Conservation (phyloP, 768 basidiomycete genomes). For the Auricularia cornea region DNA sequence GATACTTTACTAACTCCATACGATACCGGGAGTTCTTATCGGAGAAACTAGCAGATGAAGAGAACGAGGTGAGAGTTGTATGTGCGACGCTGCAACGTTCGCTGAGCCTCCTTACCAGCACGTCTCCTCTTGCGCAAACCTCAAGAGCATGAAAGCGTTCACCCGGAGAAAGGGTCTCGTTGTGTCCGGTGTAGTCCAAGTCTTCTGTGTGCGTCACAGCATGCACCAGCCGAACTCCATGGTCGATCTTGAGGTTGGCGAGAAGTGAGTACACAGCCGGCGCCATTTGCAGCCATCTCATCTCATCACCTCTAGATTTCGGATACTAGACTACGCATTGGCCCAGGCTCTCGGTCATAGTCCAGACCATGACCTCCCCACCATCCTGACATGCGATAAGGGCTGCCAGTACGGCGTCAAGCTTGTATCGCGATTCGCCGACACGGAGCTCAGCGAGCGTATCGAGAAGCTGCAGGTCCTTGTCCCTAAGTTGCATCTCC, state of each 20-base stretch:
- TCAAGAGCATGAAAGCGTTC: constrained; percentile 17
- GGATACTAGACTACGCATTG: constrained; percentile 1
- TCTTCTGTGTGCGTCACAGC: constrained; percentile 13
- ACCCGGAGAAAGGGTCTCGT: constrained; percentile 17
- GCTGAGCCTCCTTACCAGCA: neutral
- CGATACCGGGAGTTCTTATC: no score
- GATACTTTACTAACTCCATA: neutral
- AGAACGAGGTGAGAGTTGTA: no score
- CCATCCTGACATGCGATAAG: constrained; percentile 10
- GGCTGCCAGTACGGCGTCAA: constrained; percentile 13
- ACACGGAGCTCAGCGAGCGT: constrained; percentile 7
- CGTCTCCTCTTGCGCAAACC: constrained; percentile 17
- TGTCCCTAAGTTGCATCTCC: constrained; percentile 14
- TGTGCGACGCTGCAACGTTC: no score
- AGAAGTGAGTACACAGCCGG: neutral
- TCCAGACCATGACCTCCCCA: neutral
- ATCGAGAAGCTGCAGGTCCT: constrained; percentile 9
- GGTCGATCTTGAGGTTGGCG: neutral
- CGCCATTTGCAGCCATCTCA: no score
- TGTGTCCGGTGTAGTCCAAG: constrained; percentile 15
- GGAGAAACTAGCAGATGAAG: no score
- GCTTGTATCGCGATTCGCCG: constrained; percentile 7
- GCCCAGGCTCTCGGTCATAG: neutral
- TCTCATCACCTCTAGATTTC: constrained; percentile 2
- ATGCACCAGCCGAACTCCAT: neutral